phyloP scores from a whole-genome alignment of 1,139 yeast species.

The Pneumocystis canis region DNA sequence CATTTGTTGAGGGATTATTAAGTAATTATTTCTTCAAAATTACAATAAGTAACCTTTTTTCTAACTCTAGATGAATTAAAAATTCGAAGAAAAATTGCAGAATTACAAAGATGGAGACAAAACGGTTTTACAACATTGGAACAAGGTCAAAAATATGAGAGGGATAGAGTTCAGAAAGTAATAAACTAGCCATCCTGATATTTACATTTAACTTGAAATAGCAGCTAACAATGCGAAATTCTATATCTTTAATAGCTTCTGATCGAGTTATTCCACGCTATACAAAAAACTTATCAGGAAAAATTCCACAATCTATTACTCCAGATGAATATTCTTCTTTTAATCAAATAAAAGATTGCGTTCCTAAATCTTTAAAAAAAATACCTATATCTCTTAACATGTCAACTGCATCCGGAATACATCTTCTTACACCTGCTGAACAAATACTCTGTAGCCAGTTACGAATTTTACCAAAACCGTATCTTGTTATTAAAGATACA shows the following conservation, averaged over 20 bases:
- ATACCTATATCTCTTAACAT: constrained; percentile 44
- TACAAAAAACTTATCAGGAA: neutral
- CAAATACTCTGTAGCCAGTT: constrained; percentile 70
- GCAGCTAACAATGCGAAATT: neutral
- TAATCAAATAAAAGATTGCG: neutral
- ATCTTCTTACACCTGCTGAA: constrained; percentile 69
- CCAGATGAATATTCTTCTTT: neutral
- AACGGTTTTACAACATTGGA: constrained; percentile 78
- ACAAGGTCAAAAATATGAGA: constrained; percentile 72
- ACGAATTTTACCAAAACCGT: constrained; percentile 82
- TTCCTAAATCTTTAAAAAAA: neutral
- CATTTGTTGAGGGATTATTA: constrained; percentile 55
- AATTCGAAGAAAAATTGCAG: constrained; percentile 69
- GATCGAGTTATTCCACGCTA: neutral
- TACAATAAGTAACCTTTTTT: neutral
- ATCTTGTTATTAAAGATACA: constrained; percentile 83
- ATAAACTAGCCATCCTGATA: constrained; percentile 18
- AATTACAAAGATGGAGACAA: constrained; percentile 82
- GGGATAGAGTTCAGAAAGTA: constrained; percentile 46
- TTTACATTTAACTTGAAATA: neutral
- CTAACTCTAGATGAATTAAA: constrained; percentile 40
- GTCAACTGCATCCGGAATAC: constrained; percentile 69
- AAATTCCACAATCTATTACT: neutral
- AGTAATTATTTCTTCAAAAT: constrained; percentile 15
- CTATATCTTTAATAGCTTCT: neutral